Evolutionary conservation across 2,329 filamentous ascomycete genomes (phyloP), one percentile per base, ranked within the genome.

Genomic region (Epichloe typhina): DNA sequence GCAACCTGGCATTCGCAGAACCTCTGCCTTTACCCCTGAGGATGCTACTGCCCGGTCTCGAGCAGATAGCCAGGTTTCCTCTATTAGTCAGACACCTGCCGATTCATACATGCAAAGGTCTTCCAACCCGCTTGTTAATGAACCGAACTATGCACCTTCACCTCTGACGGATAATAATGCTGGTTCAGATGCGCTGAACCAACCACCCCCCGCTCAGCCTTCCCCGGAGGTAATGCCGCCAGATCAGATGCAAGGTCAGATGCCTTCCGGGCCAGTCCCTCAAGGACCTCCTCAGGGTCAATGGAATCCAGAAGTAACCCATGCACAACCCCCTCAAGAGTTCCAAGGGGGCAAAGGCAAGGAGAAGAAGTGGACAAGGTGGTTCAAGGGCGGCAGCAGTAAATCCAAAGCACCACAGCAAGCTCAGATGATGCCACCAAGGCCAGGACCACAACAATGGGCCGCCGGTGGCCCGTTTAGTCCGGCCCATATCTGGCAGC

Each of bases 321-420:
- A 9, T 35, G 33, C 12, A 26, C 4, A 17, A 9, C 47, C 17
- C 31, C 9, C 6, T 37, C 26, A 37, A 13, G 43, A n/a, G 35
- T 11, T 19, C 11, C 39, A 42, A 4, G 23, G n/a, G 12, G 46
- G 23, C n/a, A 57, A 55, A 37, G 58, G 57, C 5, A 62, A 61
- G 37, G 57, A 58, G 6, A 62, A 58, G 48, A 59, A 55, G 36
- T 63, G 61, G 60, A 54, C 58, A n/a, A 62, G 59, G 31, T 62
- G 60, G 61, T 63, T 63, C 55, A 62, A 61, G 53, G 52, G 53
- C 17, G 40, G 47, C 53, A 15, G 47, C 53, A 13, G 46, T 31
- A 41, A 50, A 8, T n/a, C 23, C 36, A 40, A 46, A 40, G 46
- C 50, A 31, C 33, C 44, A 11, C 53, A 43, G 23, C 50, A 47